A percentile compares a stretch with the other conserved stretches of the same genome.
These are phyloP conservation scores for Ascocoryne sarcoides DNA, from an alignment of 2,329 filamentous ascomycete genomes.

Conservation along the genomic window DNA sequence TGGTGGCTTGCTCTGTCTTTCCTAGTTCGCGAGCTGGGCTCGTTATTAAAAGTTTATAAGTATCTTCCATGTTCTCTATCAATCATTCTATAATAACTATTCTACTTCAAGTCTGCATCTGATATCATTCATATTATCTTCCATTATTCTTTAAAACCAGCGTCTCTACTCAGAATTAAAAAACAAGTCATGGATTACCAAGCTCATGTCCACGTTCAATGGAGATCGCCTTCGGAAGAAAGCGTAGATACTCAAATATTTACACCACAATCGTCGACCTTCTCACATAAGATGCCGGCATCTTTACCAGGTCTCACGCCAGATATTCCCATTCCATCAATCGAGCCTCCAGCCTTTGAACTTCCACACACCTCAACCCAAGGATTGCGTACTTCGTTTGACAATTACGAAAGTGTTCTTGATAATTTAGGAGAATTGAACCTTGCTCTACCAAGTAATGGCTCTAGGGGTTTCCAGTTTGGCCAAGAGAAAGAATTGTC, in stretches of 20 bases:
- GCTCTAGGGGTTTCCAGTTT: not conserved
- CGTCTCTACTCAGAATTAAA: not conserved
- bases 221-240: not conserved
- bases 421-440: not conserved
- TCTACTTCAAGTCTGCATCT: too few species aligned
- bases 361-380: not conserved
- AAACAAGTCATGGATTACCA: not conserved
- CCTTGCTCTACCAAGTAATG: not conserved
- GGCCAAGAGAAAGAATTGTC: not conserved
- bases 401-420: not conserved
- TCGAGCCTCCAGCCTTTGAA: not conserved
- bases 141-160: not conserved
- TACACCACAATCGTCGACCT: not conserved
- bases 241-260: not conserved
- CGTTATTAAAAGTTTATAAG: not conserved
- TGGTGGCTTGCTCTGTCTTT: not conserved
- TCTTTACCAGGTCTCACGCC: not conserved
- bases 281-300: not conserved
- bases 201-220: not conserved
- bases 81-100: not conserved
- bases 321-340: not conserved
- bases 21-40: not conserved
- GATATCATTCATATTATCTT: too few species aligned
- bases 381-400: not conserved
- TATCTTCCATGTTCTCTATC: not conserved